Percentiles rank a stretch among this genome's conserved stretches.
Evolutionary conservation across 1,139 yeast species (phyloP).

Genomic region (Geotrichum fermentans): DNA sequence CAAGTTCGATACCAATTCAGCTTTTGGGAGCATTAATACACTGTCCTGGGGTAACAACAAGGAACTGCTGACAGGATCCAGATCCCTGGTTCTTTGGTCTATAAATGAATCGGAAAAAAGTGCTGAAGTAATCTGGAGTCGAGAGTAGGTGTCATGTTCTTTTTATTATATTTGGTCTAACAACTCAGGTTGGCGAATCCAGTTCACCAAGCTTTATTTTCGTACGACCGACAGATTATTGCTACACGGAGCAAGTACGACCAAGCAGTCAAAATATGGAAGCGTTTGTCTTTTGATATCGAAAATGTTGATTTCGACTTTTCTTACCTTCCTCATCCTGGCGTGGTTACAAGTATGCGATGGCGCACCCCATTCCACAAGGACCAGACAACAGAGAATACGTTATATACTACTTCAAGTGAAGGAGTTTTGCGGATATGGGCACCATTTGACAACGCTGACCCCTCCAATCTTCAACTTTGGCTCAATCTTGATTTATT

Average conservation of each 20-base stretch:
- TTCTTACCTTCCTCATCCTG: conserved; percentile 60
- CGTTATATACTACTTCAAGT: conserved; percentile 57
- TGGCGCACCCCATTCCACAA: conserved; percentile 31
- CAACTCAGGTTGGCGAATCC: conserved; percentile 43
- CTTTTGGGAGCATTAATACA: conserved; percentile 43
- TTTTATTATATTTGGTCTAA: not conserved
- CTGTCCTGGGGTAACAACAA: conserved; percentile 64
- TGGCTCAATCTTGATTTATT: conserved; percentile 55
- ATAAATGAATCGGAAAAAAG: conserved; percentile 40
- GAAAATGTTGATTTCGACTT: conserved; percentile 68
- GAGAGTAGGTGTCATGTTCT: conserved; percentile 40
- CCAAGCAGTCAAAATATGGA: conserved; percentile 71
- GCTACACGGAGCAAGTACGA: conserved; percentile 58
- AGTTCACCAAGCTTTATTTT: conserved; percentile 49
- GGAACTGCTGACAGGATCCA: conserved; percentile 62
- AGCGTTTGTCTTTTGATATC: conserved; percentile 63
- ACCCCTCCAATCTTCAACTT: conserved; percentile 44
- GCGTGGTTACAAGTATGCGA: conserved; percentile 46
- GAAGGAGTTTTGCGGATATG: conserved; percentile 61
- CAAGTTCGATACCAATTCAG: conserved; percentile 37
- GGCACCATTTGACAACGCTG: conserved; percentile 55
- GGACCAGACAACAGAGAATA: conserved; percentile 35
- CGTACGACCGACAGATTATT: conserved; percentile 62
- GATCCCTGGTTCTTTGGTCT: conserved; percentile 51
- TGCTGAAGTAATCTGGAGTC: conserved; percentile 49